Evolutionary conservation across 495 filamentous ascomycete species (phyloP), one percentile per base, ranked within the genome.

Genomic region (Chaetomium tenue): DNA sequence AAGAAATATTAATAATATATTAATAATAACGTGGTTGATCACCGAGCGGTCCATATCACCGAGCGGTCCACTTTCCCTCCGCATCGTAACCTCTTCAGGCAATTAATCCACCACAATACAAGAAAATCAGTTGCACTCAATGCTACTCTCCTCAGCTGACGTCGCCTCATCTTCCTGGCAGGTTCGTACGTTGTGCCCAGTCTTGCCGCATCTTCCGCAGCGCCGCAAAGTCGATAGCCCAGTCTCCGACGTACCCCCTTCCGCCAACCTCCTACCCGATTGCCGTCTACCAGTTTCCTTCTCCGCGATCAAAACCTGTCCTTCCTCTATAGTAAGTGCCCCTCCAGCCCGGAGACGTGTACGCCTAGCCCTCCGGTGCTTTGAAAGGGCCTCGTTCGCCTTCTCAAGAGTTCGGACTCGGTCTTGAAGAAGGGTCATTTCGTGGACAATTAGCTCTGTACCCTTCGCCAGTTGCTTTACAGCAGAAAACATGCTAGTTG

Each of bases 351-450:
- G 40, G 6, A 66, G 20, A 42, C 53, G 54, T 30, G 39, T 22
- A 13, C 52, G 58, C 58, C 58, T 64, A 8, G 62, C 39, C 46
- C 62, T 64, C 4, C 62, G 54, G n/a, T 54, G 62, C 54, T 64
- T 64, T 44, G 44, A 58, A 58, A 64, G 54, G 15, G 15, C 6
- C 44, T 58, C 46, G 25, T 64, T 58, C 28, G 53, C 62, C 28
- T 30, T 28, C 11, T 37, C 11, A 52, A 44, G 18, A 66, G 53
- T n/a, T 30, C 33, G 28, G 28, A 30, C 20, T 30, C 30, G 58
- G 15, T 52, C 64, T 62, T 58, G 15, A 15, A 66, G 12, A 22
- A 66, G 59, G 20, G 28, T 53, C 25, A 62, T 47, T 25, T 63
- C 26, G 44, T 66, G 33, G 39, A 39, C 46, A 3, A 66, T 23